Base-by-base conservation (phyloP, 306 rosid genomes). In the Cicer judaicum region DNA sequence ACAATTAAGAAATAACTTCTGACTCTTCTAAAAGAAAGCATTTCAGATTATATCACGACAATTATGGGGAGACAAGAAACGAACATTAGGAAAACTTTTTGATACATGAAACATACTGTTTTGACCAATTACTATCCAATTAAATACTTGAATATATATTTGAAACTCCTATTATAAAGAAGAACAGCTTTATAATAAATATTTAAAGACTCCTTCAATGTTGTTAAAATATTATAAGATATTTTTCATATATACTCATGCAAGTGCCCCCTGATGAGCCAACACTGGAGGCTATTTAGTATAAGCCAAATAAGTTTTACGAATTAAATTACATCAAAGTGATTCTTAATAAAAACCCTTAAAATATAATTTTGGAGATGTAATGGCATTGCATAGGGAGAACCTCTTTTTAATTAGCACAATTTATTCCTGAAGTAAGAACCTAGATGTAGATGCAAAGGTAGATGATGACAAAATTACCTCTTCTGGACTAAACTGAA, bases 401-500 rank as follows among this genome's bases (percentile, higher is more conserved):
- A 14, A 29, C 18, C 68, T 64, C 65, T 63, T 21, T 62, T 21
- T 62, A 67, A 55, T 41, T 70, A 48, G 72, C 79, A 42, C 29
- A 57, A 47, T 24, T 74, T 55, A 74, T 69, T 14, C 64, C 70
- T 43, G 44, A 65, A 43, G 55, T 41, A 53, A 62, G 13, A 78
- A 44, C 29, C 71, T 41, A 36, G 63, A 76, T 64, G 70, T 41
- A 36, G 63, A 76, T 61, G 68, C 41, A 40, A 44, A 52, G 67
- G 66, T 53, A 62, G 57, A 65, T 34, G 64, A 63, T 19, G 67
- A 57, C 66, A 76, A 64, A 65, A 71, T 82, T 71, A 94, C 99
- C 99, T 94, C 99, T 24, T 94, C 96, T 11, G 97, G 97, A 84
- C 99, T 94, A 79, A 94, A 94, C 81, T 94, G 99, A 81, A 94